Evolutionary conservation across 257 asterid species (phyloP).

Genomic region (Cruciata laevipes): DNA sequence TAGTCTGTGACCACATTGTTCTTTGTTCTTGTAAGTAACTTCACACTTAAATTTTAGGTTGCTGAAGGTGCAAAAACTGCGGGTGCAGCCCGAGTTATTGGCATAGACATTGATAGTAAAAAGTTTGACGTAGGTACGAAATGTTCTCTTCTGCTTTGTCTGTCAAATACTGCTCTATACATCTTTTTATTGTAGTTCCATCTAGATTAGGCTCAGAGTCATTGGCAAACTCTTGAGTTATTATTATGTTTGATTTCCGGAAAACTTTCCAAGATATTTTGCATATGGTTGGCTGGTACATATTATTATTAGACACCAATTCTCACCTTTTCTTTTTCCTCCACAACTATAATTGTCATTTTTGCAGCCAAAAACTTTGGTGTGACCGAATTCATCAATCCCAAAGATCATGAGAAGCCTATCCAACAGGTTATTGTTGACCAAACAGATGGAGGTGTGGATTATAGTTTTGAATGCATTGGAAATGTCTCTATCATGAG

Average conservation of each 20-base stretch:
- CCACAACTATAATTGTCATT: background rate
- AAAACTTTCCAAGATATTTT: background rate
- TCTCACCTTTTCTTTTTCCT: constrained; percentile 10
- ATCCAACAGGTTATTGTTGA: constrained; percentile 92
- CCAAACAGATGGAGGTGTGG: constrained; percentile 93
- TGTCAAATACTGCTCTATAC: background rate
- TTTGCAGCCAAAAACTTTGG: constrained; percentile 83
- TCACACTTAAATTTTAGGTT: constrained; percentile 38
- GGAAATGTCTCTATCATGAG: constrained; percentile 92
- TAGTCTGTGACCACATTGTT: background rate
- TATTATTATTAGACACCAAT: too few species aligned
- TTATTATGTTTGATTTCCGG: background rate
- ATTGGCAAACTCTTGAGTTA: background rate
- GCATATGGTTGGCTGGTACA: background rate
- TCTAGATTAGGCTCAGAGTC: background rate
- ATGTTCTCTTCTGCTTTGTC: constrained; percentile 4
- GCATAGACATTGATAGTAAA: constrained; percentile 82
- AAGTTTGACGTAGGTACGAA: constrained; percentile 67
- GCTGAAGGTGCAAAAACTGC: constrained; percentile 99
- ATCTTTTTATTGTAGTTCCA: background rate
- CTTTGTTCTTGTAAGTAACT: background rate
- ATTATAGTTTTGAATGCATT: constrained; percentile 96
- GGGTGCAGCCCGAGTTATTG: constrained; percentile 95
- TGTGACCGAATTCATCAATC: constrained; percentile 90
- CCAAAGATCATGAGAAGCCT: constrained; percentile 88